phyloP scores from a whole-genome alignment of 164 flowering plant genomes.

The Vitis rupestris region DNA sequence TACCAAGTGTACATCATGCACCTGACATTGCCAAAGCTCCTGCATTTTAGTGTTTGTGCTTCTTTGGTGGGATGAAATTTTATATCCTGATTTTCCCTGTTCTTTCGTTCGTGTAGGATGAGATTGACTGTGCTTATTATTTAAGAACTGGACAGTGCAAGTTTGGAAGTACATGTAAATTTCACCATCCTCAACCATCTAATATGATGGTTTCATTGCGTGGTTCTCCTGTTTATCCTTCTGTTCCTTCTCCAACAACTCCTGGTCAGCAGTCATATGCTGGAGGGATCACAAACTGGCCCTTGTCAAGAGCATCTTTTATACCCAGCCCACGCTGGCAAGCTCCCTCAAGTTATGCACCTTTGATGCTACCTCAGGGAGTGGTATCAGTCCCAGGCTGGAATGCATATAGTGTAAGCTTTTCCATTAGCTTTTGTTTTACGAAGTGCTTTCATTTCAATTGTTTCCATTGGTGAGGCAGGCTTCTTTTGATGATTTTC shows the following conservation, averaged over 20 bases:
- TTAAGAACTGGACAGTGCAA: conserved; percentile 95
- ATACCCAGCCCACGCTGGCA: conserved; percentile 91
- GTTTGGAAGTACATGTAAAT: conserved; percentile 91
- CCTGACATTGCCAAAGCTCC: no score
- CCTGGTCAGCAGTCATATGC: conserved; percentile 81
- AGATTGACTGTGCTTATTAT: conserved; percentile 88
- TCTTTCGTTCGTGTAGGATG: conserved; percentile 53
- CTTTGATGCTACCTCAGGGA: conserved; percentile 85
- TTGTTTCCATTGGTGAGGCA: conserved; percentile 2
- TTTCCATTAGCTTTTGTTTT: not conserved
- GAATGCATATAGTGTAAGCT: conserved; percentile 82
- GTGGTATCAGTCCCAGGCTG: conserved; percentile 84
- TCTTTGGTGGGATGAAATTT: not conserved
- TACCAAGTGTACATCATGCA: not conserved
- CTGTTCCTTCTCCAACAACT: conserved; percentile 72
- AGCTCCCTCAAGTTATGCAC: conserved; percentile 83
- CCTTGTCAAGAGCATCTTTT: conserved; percentile 77
- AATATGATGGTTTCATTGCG: conserved; percentile 72
- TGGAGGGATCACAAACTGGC: conserved; percentile 71
- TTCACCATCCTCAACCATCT: conserved; percentile 93
- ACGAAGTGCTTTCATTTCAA: not conserved
- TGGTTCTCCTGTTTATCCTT: conserved; percentile 80
- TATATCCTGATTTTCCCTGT: not conserved
- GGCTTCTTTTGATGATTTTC: not conserved
- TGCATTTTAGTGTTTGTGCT: not conserved